Base-by-base conservation (phyloP, 805 yeast species). In the Saccharomycopsis fibuligera region DNA sequence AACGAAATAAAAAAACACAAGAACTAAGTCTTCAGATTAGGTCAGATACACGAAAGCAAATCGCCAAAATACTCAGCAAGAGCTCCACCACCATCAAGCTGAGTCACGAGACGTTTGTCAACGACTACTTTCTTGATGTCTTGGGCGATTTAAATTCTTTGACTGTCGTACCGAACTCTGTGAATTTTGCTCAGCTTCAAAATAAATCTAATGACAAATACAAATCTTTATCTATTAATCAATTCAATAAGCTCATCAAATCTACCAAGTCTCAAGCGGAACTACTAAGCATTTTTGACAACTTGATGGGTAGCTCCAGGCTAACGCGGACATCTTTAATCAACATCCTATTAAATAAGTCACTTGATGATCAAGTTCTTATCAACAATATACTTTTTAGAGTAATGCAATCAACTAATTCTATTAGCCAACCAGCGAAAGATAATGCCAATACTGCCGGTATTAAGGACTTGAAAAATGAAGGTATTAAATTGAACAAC, bases 231-330 rank as follows among this genome's bases (percentile, higher is more conserved):
- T 19, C 51, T 23, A 17, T 25, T 10, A 22, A 17, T 9, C 49
- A 47, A 37, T 35, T 51, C 31, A 31, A 40, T 8, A 29, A 41
- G 16, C 22, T 51, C 16, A 47, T 47, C 14, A 40, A 31, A 22
- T 33, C 30, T 5, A 51, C 54, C 14, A 39, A 29, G n/a, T 44
- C 49, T 2, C 54, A 51, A 40, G 22, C 16, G 9, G 51, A 48
- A 24, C 35, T 51, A 17, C 22, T 51, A 9, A 14, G 39, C 19
- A 44, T 51, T 9, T 51, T 51, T 25, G 41, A 48, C 22, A 35
- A 23, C 5, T 31, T 51, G 19, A 31, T 35, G 23, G 24, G 25
- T 5, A 29, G 21, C 5, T 42, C 33, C 3, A 51, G 35, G 19
- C 37, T 51, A 3, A 23, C 49, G 5, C 31, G 51, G 19, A 25